Evolutionary conservation across 2,329 filamentous ascomycete genomes (phyloP).

Genomic region (Nigrograna mackinnonii): DNA sequence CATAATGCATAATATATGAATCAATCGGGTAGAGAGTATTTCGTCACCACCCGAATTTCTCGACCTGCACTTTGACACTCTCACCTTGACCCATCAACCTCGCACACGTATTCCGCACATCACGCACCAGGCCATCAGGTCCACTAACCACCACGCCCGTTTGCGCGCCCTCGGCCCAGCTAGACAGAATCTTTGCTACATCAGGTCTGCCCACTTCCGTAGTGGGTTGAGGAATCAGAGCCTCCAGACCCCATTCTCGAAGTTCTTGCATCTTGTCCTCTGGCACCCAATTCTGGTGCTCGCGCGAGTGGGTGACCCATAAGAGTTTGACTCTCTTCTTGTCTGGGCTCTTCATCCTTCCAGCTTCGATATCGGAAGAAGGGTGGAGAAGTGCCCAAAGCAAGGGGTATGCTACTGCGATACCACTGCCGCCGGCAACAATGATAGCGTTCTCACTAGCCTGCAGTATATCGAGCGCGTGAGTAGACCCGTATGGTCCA

Average conservation of each 20-base stretch:
- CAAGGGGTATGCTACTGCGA: slow-evolving; percentile 66
- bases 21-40: too few species aligned
- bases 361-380: slow-evolving; percentile 20
- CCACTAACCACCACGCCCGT: slow-evolving; percentile 63
- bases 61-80: slow-evolving; percentile 59
- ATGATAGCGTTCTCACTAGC: slow-evolving; percentile 56
- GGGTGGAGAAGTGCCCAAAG: slow-evolving; percentile 54
- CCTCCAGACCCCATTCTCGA: slow-evolving; percentile 52
- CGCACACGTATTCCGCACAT: slow-evolving; percentile 63
- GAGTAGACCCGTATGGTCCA: slow-evolving; percentile 65
- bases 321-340: slow-evolving; percentile 53
- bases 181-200: slow-evolving; percentile 48
- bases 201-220: slow-evolving; percentile 58
- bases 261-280: slow-evolving; percentile 54
- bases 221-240: slow-evolving; percentile 61
- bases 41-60: slow-evolving; percentile 75
- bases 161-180: slow-evolving; percentile 39
- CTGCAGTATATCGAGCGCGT: slow-evolving; percentile 58
- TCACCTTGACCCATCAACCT: slow-evolving; percentile 51
- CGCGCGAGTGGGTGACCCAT: slow-evolving; percentile 61
- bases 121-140: slow-evolving; percentile 64
- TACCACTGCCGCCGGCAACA: slow-evolving; percentile 66
- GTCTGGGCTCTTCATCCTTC: slow-evolving; percentile 4
- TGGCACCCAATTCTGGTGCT: slow-evolving; percentile 60
- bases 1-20: too few species aligned